Base-by-base conservation (phyloP, 768 basidiomycete genomes). In the Tylopilus felleus region DNA sequence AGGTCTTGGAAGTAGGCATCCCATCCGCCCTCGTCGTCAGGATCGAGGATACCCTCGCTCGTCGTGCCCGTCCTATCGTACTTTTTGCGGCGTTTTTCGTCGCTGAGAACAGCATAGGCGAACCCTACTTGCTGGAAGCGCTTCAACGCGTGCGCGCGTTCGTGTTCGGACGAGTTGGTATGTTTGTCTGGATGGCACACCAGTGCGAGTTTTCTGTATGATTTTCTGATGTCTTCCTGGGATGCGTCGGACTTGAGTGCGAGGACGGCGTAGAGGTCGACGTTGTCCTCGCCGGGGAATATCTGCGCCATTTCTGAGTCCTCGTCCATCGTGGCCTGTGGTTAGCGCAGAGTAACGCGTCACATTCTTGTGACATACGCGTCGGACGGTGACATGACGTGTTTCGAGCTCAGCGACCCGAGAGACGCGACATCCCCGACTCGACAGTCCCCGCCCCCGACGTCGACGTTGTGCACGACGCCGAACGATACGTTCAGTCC, bases 71-170 rank as follows among this genome's bases (percentile, higher is more conserved):
- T 96, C 51, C 71, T 72, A 62, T 98, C 94, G 60, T 98, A 99
- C 55, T 83, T 77, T 65, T 81, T 76, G 65, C 86, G 81, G 59
- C 86, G 73, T 64, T 81, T 84, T 54, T 83, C 83, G 60, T 98
- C 94, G 50, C 85, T 79, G 27, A 98, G 76, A 0, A 98, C 85
- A 1, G 91, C 79, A 71, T 97, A 99, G 10, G 96, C 92, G 65
- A 95, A 98, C 0, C 96, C 93, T 60, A 98, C 81, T 64, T 94
- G 92, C 62, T 93, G 92, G 66, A 98, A 96, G 70, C 87, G 87
- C 58, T 71, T 76, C n/a, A 81, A 83, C 62, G 88, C 85, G 58
- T 82, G 79, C 31, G 82, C 79, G 68, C 84, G 86, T 23, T 81
- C 81, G 28, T 74, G 75, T 21, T 85, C 84, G 45, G 71, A 74